These are phyloP conservation scores for Xenoacremonium recifei DNA, from an alignment of 2,329 filamentous ascomycete genomes.

Conservation along the genomic window DNA sequence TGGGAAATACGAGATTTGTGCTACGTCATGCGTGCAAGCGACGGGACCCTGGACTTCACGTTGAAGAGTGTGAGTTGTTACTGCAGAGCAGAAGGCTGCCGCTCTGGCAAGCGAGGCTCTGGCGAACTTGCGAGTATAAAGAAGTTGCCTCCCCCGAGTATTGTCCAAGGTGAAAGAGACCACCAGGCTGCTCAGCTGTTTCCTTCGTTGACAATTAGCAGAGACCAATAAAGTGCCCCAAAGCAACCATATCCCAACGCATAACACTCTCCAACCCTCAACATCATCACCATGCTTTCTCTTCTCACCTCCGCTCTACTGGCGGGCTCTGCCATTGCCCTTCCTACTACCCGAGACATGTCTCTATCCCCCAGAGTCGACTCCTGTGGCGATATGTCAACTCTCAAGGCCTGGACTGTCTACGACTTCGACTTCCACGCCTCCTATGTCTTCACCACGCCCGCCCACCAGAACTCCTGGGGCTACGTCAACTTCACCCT, in stretches of 20 bases:
- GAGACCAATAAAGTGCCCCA: background rate
- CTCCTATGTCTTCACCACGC: constrained; percentile 46
- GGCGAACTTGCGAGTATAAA: no score
- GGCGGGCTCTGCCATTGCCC: constrained; percentile 25
- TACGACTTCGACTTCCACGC: constrained; percentile 46
- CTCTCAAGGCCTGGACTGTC: constrained; percentile 38
- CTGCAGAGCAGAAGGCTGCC: no score
- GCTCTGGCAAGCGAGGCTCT: no score
- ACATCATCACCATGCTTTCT: constrained; percentile 19
- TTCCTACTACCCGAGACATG: constrained; percentile 17
- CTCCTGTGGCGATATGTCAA: no score
- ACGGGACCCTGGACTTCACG: no score
- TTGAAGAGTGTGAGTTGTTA: background rate
- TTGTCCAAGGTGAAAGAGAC: no score
- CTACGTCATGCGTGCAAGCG: constrained; percentile 1
- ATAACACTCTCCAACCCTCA: background rate
- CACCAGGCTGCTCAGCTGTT: no score
- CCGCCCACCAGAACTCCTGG: constrained; percentile 47
- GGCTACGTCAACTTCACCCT: constrained; percentile 49
- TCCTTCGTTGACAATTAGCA: background rate
- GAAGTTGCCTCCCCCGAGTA: no score
- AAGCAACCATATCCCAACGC: background rate
- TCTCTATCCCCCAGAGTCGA: no score
- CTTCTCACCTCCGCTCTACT: constrained; percentile 26
- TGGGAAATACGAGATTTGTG: constrained; percentile 2